These are phyloP conservation scores for Trichoderma breve DNA, from an alignment of 2,329 filamentous ascomycete species.

Conservation along the genomic window DNA sequence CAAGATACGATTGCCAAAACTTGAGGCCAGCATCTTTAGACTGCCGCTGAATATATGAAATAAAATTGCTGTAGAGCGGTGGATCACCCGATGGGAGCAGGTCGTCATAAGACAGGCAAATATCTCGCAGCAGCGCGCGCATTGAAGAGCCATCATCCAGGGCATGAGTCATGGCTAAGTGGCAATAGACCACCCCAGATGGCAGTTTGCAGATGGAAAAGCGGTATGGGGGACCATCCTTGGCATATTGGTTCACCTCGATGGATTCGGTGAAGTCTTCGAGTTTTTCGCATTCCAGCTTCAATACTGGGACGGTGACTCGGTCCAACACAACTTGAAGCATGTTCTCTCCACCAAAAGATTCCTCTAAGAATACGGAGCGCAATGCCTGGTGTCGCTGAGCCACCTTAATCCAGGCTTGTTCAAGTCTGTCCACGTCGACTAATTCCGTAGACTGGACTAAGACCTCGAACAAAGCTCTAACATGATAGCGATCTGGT, in stretches of 20 bases:
- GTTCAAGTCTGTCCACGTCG: neutral
- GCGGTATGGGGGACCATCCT: neutral
- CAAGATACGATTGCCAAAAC: neutral
- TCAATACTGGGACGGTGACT: neutral
- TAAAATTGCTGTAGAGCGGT: neutral
- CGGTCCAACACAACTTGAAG: neutral
- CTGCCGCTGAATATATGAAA: neutral
- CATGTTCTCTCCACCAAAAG: neutral
- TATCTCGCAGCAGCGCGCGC: neutral
- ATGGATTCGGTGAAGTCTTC: neutral
- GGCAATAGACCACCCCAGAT: neutral
- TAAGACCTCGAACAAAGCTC: neutral
- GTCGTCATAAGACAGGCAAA: neutral
- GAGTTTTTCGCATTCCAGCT: neutral
- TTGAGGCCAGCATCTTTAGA: neutral
- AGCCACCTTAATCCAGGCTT: neutral
- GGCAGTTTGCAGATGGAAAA: neutral
- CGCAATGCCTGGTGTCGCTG: neutral
- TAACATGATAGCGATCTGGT: neutral
- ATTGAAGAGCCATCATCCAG: neutral
- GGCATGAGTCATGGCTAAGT: neutral
- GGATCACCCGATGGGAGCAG: neutral
- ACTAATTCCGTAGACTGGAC: neutral
- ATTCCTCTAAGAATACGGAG: neutral
- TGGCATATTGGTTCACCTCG: neutral